Evolutionary conservation across 2,329 filamentous ascomycete species (phyloP), one percentile per base, ranked within the genome.

Genomic region (Xenoacremonium recifei): DNA sequence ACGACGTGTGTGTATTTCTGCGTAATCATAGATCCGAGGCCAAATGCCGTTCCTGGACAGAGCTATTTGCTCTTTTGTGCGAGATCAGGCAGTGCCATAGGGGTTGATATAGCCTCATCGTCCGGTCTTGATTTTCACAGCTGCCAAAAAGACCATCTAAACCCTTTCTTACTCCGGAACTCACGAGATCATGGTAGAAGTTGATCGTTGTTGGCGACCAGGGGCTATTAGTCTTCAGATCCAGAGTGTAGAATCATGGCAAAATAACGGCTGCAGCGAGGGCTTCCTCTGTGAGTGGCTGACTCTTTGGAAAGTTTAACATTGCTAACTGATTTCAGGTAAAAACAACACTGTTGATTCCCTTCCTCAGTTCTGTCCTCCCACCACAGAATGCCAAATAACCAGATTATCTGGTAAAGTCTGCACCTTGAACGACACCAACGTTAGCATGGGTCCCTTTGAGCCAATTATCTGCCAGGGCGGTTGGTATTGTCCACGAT

Each of bases 401-500:
- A 51, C 59, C 3, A 60, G 70, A 39, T 39, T 71, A 2, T 58
- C 60, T 1, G 65, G 66, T 1, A 44, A 49, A 7, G 55, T 64
- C 3, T 72, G 68, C 42, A 21, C 38, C 2, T 50, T 62, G 4
- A 17, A 61, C 1, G 65, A 63, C 17, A 46, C 30, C 5, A 72
- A 70, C 38, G 56, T 67, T 13, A 65, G 53, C 3, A 72, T 73
- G 70, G 70, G 70, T 0, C 65, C 64, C 3, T 72, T 73, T 38
- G 77, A 80, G 47, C 77, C 77, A 1, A 61, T 74, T 4, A 55
- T 79, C 6, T 80, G 76, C 51, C 64, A 65, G 30, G 49, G 66
- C 27, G 76, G 76, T 3, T 64, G 58, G 37, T 79, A 77, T 47
- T 80, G 77, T 37, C 75, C 75, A 2, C 23, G 40, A 2, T 40